Evolutionary conservation across 768 basidiomycete species (phyloP).

Genomic region (Kwoniella europaea): DNA sequence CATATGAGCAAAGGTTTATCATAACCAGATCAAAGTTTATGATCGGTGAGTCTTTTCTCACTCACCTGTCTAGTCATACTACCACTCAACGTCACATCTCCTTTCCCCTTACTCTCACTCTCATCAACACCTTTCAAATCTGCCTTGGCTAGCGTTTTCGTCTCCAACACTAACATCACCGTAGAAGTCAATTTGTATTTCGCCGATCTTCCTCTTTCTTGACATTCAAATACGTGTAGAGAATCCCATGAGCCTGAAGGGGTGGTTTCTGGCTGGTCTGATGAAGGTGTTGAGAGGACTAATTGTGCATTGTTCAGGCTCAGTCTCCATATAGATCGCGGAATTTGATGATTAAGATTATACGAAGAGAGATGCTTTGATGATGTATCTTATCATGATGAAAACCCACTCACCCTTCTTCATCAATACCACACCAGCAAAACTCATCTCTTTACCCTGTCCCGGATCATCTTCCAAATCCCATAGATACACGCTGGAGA

Average conservation of each 20-base stretch:
- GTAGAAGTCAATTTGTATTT: slow-evolving; percentile 98
- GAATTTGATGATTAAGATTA: too few relatives aligned
- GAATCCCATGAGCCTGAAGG: slow-evolving; percentile 91
- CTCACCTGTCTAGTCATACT: slow-evolving; percentile 98
- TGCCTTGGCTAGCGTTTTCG: slow-evolving; percentile 51
- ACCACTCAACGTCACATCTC: slow-evolving; percentile 83
- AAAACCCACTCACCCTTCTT: slow-evolving; percentile 75
- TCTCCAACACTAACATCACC: slow-evolving; percentile 89
- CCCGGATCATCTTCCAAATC: slow-evolving; percentile 81
- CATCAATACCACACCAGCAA: slow-evolving; percentile 93
- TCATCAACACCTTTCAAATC: slow-evolving; percentile 59
- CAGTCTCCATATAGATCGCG: background rate
- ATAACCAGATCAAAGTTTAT: background rate
- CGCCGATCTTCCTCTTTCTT: slow-evolving; percentile 87
- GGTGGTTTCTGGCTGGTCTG: slow-evolving; percentile 25
- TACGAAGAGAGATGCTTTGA: background rate
- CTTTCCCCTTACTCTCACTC: slow-evolving; percentile 64
- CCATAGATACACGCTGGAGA: slow-evolving; percentile 97
- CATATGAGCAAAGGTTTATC: too few relatives aligned
- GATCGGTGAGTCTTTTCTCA: too few relatives aligned
- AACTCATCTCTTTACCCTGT: slow-evolving; percentile 62
- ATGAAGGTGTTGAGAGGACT: slow-evolving; percentile 28
- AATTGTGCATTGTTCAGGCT: background rate
- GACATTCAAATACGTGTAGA: slow-evolving; percentile 94
- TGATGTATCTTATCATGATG: background rate